Base-by-base conservation (phyloP, 768 basidiomycete genomes). In the Termitomyces sp. region DNA sequence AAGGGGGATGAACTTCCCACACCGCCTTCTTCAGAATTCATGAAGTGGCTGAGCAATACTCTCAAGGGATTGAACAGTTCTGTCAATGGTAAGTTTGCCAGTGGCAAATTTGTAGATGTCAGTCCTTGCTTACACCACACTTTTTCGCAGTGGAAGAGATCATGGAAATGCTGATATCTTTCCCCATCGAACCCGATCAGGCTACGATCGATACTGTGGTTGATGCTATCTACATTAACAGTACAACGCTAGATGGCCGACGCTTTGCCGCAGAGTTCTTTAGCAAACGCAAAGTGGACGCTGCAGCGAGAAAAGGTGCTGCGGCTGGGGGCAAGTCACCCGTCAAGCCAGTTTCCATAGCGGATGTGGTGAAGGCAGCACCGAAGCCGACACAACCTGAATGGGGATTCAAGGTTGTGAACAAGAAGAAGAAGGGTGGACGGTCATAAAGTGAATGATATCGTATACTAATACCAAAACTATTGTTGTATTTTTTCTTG, bases 181-280 rank as follows among this genome's bases (percentile, higher is more conserved):
- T 99, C 77, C 91, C 96, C 3, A 71, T 98, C 48, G 94, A 98
- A 60, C 91, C 89, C 18, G 91, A 89, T 62, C 74, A 83, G 61
- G 84, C 83, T 15, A 92, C 89, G 0, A 72, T 84, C 41, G 97
- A 99, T 71, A 87, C 97, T 66, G 98, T 99, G 60, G 90, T 91
- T 22, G 97, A 98, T 68, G 79, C 90, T 40, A 94, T 98, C 57
- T 99, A 98, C 65, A 86, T 89, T 50, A 94, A 90, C 65, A 96
- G 93, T 60, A 91, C 94, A 20, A 98, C 91, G 2, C 82, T 99
- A 48, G 94, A 98, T 65, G 97, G 97, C 5, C 81, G 95, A 48
- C 84, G 96, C 35, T 99, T 98, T 66, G 95, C 97, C 3, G 80
- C 90, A 12, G 95, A 98, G 60, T 99, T 92, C 64, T 83, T 94